Percentiles rank a stretch among this genome's conserved stretches.
These are phyloP conservation scores for Fusarium cyanostomum DNA, from an alignment of 2,329 filamentous ascomycete genomes.

Conservation along the genomic window DNA sequence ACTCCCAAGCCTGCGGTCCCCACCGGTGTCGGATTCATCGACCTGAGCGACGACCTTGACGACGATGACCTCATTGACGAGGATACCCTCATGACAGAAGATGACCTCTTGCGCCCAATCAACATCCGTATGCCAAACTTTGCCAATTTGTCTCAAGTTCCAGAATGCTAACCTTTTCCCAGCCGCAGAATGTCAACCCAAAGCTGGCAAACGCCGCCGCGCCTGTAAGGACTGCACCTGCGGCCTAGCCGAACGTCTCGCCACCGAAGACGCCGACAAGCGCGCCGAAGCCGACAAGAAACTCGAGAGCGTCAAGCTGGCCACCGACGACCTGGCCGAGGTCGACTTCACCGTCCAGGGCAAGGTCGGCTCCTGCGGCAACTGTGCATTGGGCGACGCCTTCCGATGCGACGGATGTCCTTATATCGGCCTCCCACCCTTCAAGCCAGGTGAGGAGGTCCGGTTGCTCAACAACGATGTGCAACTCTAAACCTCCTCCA, in stretches of 20 bases:
- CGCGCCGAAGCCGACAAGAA: slow-evolving; percentile 72
- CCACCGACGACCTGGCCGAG: slow-evolving; percentile 79
- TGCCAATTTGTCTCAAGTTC: not conserved
- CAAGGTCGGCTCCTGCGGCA: slow-evolving; percentile 94
- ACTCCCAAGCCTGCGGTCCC: slow-evolving; percentile 56
- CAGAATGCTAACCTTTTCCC: slow-evolving; percentile 17
- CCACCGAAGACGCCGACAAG: slow-evolving; percentile 82
- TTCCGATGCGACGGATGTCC: slow-evolving; percentile 79
- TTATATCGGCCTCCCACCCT: slow-evolving; percentile 91
- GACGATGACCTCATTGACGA: slow-evolving; percentile 94
- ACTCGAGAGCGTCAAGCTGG: slow-evolving; percentile 76
- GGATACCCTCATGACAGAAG: slow-evolving; percentile 84
- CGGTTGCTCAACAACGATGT: slow-evolving; percentile 85
- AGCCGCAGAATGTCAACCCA: slow-evolving; percentile 88
- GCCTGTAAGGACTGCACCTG: slow-evolving; percentile 99
- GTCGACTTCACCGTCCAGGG: slow-evolving; percentile 98
- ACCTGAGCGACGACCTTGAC: slow-evolving; percentile 71
- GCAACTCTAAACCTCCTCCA: slow-evolving; percentile 68
- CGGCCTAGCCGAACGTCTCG: slow-evolving; percentile 84
- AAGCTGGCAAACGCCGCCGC: slow-evolving; percentile 86
- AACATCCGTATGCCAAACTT: slow-evolving; percentile 74
- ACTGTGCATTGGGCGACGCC: slow-evolving; percentile 92
- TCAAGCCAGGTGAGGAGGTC: slow-evolving; percentile 97
- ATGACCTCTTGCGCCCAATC: slow-evolving; percentile 81
- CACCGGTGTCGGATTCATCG: slow-evolving; percentile 73